These are phyloP conservation scores for Anthostomella pinea DNA, from an alignment of 2,329 filamentous ascomycete species.

Conservation along the genomic window DNA sequence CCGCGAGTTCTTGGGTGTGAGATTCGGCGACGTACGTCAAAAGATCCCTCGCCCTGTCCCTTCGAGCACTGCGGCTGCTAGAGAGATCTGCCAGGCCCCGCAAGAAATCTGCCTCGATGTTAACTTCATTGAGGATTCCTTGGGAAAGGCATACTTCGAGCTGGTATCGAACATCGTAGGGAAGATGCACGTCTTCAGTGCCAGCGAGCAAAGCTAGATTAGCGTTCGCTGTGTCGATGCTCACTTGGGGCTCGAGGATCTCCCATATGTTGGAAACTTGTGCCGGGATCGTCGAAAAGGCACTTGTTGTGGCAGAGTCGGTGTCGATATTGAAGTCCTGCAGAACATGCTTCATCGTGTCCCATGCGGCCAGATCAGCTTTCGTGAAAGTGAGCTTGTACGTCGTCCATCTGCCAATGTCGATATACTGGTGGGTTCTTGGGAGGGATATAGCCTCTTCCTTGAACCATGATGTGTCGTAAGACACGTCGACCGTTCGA, in stretches of 20 bases:
- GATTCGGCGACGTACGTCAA: constrained; percentile 70
- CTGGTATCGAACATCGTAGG: constrained; percentile 80
- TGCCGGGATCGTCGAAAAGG: constrained; percentile 41
- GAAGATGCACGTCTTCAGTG: constrained; percentile 44
- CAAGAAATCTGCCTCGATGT: constrained; percentile 66
- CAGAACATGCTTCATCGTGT: constrained; percentile 51
- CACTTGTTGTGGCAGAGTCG: constrained; percentile 29
- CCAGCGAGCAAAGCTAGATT: constrained; percentile 32
- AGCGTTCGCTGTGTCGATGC: constrained; percentile 10
- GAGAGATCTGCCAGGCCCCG: constrained; percentile 51
- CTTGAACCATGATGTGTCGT: constrained; percentile 32
- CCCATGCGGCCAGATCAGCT: constrained; percentile 33
- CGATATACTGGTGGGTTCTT: constrained; percentile 39
- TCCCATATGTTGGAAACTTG: constrained; percentile 39
- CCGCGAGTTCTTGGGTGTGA: constrained; percentile 1
- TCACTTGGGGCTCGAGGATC: constrained; percentile 34
- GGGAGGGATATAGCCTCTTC: constrained; percentile 39
- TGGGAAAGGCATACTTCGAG: constrained; percentile 91
- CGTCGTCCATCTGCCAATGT: constrained; percentile 57
- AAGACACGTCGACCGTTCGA: constrained; percentile 45
- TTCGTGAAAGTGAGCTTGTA: constrained; percentile 45
- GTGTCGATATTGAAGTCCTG: constrained; percentile 70
- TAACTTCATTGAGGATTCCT: constrained; percentile 72
- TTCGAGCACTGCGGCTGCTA: constrained; percentile 16
- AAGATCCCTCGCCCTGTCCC: constrained; percentile 57